A percentile compares a stretch with the other conserved stretches of the same genome.
Evolutionary conservation across 495 filamentous ascomycete species (phyloP).

Genomic region (Neurospora hispaniola): DNA sequence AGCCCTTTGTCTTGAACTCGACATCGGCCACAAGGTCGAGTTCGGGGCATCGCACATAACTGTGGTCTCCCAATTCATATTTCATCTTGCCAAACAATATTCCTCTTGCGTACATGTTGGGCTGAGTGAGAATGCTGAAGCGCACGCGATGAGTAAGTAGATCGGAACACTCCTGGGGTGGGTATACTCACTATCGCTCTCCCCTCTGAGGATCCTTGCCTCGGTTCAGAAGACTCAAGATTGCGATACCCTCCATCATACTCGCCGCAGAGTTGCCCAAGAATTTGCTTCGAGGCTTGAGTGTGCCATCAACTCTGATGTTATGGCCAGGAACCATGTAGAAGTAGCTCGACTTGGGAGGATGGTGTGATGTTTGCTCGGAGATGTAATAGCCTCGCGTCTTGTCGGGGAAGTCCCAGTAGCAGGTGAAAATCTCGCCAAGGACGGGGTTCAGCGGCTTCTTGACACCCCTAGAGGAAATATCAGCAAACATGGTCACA

Average conservation of each 20-base stretch:
- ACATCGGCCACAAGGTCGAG: slow-evolving; percentile 78
- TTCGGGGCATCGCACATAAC: slow-evolving; percentile 87
- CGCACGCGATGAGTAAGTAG: background rate
- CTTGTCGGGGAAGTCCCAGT: slow-evolving; percentile 84
- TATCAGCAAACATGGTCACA: slow-evolving; percentile 12
- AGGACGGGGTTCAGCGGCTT: slow-evolving; percentile 97
- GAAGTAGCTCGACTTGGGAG: slow-evolving; percentile 97
- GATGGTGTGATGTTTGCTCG: slow-evolving; percentile 90
- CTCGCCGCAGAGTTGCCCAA: slow-evolving; percentile 95
- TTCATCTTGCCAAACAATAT: slow-evolving; percentile 99
- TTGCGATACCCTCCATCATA: slow-evolving; percentile 93
- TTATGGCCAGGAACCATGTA: slow-evolving; percentile 95
- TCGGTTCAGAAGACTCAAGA: slow-evolving; percentile 72
- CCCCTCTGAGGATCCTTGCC: slow-evolving; percentile 52
- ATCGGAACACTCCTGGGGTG: background rate
- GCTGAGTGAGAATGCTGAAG: slow-evolving; percentile 75
- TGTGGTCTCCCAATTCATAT: slow-evolving; percentile 96
- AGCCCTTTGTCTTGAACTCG: slow-evolving; percentile 98
- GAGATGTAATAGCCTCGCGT: slow-evolving; percentile 90
- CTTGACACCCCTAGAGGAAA: slow-evolving; percentile 70
- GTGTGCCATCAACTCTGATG: slow-evolving; percentile 88
- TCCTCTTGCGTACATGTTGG: slow-evolving; percentile 98
- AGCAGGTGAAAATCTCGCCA: slow-evolving; percentile 88
- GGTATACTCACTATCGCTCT: slow-evolving; percentile 71
- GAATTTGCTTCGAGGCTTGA: slow-evolving; percentile 96